A percentile compares a stretch with the other conserved stretches of the same genome.
Conservation (phyloP, 169 alveolate species). For the Besnoitia besnoiti region DNA sequence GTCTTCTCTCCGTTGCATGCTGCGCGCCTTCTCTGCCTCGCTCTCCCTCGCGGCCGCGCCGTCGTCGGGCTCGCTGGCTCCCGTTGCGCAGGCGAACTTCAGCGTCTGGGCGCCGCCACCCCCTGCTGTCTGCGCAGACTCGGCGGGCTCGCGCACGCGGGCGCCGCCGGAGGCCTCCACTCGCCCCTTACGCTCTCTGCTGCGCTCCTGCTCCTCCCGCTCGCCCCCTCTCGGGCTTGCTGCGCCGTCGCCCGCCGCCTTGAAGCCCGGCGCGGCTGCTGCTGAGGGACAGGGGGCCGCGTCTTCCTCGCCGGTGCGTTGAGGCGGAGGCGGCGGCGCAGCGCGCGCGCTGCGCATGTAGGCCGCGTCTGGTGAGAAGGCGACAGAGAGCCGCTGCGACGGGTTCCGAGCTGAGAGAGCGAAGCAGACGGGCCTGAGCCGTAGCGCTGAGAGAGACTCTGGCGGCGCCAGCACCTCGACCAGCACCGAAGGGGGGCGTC, state of each 20-base stretch:
- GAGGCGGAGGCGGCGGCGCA: neutral
- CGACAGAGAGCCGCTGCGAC: neutral
- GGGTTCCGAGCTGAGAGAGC: neutral
- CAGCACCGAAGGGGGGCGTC: too few relatives aligned
- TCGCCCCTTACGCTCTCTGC: neutral
- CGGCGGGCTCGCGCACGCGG: neutral
- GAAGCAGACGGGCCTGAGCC: neutral
- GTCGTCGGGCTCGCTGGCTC: neutral
- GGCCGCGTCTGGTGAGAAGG: constrained; percentile 3
- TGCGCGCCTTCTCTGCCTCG: neutral
- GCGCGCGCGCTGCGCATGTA: neutral
- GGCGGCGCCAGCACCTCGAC: constrained; percentile 23
- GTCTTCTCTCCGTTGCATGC: neutral
- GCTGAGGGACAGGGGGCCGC: neutral
- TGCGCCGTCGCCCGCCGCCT: too few relatives aligned
- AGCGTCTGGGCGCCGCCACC: neutral
- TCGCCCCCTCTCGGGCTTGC: neutral
- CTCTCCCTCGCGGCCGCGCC: neutral
- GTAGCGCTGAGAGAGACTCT: neutral
- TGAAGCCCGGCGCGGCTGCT: too few relatives aligned
- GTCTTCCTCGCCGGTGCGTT: neutral
- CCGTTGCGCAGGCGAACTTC: neutral
- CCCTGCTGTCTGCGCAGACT: neutral
- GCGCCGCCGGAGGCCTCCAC: neutral
- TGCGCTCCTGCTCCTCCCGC: neutral